Evolutionary conservation across 2,329 filamentous ascomycete genomes (phyloP), one percentile per base, ranked within the genome.

Genomic region (Hirsutella minnesotensis): DNA sequence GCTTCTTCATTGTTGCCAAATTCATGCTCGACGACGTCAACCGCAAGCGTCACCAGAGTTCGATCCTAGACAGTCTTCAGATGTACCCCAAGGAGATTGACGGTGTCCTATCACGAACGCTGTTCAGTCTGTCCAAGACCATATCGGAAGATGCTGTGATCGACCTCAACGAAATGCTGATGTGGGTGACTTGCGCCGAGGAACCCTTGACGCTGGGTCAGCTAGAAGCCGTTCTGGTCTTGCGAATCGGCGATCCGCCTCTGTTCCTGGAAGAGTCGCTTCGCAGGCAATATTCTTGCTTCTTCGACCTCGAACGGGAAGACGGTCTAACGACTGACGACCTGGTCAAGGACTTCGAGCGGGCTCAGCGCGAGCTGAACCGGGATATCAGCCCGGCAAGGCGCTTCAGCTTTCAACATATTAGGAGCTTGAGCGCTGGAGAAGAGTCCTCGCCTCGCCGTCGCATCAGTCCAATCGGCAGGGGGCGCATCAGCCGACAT

Each of bases 21-120:
- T 64, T 71, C 37, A 72, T 72, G 68, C 44, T 75, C 3, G 65
- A 65, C 5, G 71, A 75, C 39, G 55, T 72, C 3, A 63, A 60
- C 19, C 63, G 65, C 27, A 64, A 70, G 44, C 58, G 62, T 3
- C 68, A 70, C 36, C 65, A 67, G 0, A 58, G 62, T 7, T 66
- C 66, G 0, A 72, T 64, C 1, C 60, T 66, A 5, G 60, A 67
- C 18, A 65, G 65, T 35, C 51, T 76, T 0, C 56, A 63, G 18
- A 56, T 59, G 0, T 72, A 71, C 33, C 68, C 68, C 9, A 63
- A 59, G 27, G 61, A 66, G 47, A 64, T 65, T 31, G 63, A 67
- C 42, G 67, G 65, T 8, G 64, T 67, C 46, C 54, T 70, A 13
- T 53, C 53, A 9, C 57, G 63, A 30, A 69, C 68, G 2, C 54